phyloP scores from a whole-genome alignment of 768 basidiomycete species.

The Auriscalpium orientale region DNA sequence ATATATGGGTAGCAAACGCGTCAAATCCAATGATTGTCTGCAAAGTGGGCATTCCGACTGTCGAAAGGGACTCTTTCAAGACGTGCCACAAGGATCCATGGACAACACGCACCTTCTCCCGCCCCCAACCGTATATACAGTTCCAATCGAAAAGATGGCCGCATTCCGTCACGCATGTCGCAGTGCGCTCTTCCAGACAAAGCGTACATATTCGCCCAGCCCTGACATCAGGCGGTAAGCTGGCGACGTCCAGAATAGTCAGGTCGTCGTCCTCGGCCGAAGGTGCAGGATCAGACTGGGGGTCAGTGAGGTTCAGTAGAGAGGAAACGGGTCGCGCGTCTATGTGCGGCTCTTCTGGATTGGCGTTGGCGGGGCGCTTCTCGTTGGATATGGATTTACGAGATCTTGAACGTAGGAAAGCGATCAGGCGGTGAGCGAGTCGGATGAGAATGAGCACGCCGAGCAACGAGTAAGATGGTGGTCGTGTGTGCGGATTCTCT shows the following conservation, averaged over 20 bases:
- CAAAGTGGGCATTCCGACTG: slow-evolving; percentile 86
- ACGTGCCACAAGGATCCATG: not conserved
- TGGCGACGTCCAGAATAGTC: slow-evolving; percentile 53
- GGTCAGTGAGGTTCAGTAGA: slow-evolving; percentile 42
- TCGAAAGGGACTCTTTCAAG: slow-evolving; percentile 1
- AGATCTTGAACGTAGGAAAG: slow-evolving; percentile 31
- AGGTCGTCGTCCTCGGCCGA: slow-evolving; percentile 65
- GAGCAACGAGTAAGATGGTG: slow-evolving; percentile 83
- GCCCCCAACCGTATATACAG: slow-evolving; percentile 83
- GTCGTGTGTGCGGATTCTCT: slow-evolving; percentile 60
- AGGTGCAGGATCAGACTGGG: slow-evolving; percentile 45
- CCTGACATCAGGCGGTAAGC: slow-evolving; percentile 45
- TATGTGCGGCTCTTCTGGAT: slow-evolving; percentile 36
- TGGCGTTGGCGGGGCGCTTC: slow-evolving; percentile 27
- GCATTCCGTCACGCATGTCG: slow-evolving; percentile 79
- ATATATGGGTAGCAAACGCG: slow-evolving; percentile 71
- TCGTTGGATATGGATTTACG: slow-evolving; percentile 21
- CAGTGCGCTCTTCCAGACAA: slow-evolving; percentile 78
- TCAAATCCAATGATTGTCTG: slow-evolving; percentile 64
- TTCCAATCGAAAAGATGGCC: slow-evolving; percentile 89
- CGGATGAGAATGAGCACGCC: slow-evolving; percentile 65
- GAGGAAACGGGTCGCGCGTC: slow-evolving; percentile 56
- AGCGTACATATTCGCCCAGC: slow-evolving; percentile 70
- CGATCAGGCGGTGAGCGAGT: slow-evolving; percentile 53
- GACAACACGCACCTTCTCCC: slow-evolving; percentile 59